phyloP scores from a whole-genome alignment of 2,329 filamentous ascomycete genomes.

The Diplodia sapinea region DNA sequence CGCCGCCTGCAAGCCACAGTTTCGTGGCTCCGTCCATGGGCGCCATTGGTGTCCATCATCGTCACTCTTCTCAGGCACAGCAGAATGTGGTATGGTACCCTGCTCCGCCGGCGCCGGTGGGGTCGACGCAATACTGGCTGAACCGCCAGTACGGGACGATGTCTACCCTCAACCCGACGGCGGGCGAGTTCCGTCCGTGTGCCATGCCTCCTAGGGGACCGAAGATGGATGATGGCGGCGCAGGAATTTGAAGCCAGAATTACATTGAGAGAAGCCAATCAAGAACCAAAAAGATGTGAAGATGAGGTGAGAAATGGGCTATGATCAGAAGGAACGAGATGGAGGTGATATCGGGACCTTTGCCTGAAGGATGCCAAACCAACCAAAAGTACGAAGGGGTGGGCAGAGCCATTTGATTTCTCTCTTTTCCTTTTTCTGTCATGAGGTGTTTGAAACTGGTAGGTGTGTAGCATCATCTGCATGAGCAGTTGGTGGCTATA shows the following conservation, averaged over 20 bases:
- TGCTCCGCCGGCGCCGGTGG: not conserved
- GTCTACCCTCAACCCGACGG: not conserved
- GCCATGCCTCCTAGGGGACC: not conserved
- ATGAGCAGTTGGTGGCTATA: not conserved
- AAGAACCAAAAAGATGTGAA: not conserved
- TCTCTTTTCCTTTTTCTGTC: not conserved
- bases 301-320: not conserved
- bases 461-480: not conserved
- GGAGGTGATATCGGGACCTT: not conserved
- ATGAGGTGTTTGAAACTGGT: not conserved
- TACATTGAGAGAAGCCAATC: not conserved
- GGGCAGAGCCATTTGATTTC: not conserved
- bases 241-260: too few relatives aligned
- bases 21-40: not conserved
- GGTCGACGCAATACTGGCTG: not conserved
- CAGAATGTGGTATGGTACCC: too few relatives aligned
- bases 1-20: not conserved
- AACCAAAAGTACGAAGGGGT: not conserved
- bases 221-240: not conserved
- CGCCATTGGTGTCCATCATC: not conserved
- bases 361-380: not conserved
- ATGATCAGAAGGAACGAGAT: not conserved
- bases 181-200: conserved; percentile 1
- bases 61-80: too few relatives aligned
- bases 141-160: not conserved